A percentile compares a stretch with the other conserved stretches of the same genome.
phyloP scores from a whole-genome alignment of 176 grass and related monocot genomes.

The Aechmea fasciata region DNA sequence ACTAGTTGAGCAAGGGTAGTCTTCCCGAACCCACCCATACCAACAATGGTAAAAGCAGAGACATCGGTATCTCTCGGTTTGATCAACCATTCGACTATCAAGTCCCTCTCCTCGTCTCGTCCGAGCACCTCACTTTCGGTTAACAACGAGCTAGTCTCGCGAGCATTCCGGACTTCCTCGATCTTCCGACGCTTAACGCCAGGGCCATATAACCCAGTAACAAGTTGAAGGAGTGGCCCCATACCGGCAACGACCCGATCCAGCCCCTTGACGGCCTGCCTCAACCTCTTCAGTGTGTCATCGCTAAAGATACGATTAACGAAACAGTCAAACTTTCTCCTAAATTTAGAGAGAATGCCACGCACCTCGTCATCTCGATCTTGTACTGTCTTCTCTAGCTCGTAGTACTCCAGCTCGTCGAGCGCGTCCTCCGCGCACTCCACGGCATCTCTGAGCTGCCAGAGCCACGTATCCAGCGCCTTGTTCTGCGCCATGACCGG shows the following conservation, averaged over 20 bases:
- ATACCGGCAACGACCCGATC: not conserved
- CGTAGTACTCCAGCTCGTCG: constrained; percentile 19
- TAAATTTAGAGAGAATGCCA: not conserved
- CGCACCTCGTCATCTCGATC: not conserved
- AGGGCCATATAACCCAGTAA: too few species aligned
- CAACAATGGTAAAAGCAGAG: too few species aligned
- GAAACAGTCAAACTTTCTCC: not conserved
- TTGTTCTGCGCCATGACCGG: not conserved
- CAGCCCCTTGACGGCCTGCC: not conserved
- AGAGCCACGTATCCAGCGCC: not conserved
- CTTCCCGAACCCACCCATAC: too few species aligned
- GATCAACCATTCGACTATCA: too few species aligned
- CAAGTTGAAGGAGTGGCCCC: not conserved
- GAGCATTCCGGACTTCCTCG: too few species aligned
- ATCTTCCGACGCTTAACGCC: too few species aligned
- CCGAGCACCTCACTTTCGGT: too few species aligned
- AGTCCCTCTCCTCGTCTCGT: too few species aligned
- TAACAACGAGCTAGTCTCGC: too few species aligned
- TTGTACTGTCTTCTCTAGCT: not conserved
- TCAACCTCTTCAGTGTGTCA: not conserved
- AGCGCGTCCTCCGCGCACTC: constrained; percentile 8
- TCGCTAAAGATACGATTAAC: not conserved
- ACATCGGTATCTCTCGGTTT: too few species aligned
- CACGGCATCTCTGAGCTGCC: constrained; percentile 18
- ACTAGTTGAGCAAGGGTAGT: too few species aligned